Base-by-base conservation (phyloP, 2,329 filamentous ascomycete genomes). In the Arthrobotrys megalospora region DNA sequence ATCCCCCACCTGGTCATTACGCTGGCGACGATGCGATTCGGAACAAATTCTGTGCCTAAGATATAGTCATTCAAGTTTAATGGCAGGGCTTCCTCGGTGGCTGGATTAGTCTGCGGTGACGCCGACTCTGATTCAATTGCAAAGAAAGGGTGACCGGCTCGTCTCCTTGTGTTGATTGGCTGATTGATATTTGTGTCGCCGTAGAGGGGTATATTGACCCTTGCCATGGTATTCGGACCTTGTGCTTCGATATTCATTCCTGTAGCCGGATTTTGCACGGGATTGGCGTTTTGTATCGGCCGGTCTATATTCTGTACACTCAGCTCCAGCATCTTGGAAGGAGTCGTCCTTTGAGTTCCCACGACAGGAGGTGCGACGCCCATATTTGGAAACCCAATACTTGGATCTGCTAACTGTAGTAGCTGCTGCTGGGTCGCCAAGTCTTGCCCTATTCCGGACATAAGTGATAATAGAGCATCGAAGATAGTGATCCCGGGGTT, bases 391-490 rank as follows among this genome's bases (percentile, higher is more conserved):
- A 24, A 28, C 24, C 19, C 2, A 8, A 21, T 6, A 2, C 38
- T 28, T 6, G 38, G n/a, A 2, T 66, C 60, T 14, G 50, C 38
- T 6, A 53, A 36, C 16, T 50, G 48, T 11, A 43, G 3, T 21
- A 60, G 28, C 21, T 60, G 36, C 14, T 73, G 60, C 6, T 38
- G 21, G 3, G 36, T 50, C 6, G 36, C 45, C 7, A 73, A 43
- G 41, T 48, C 47, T 10, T 73, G 69, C 1, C 32, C 69, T 8
- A 73, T 4, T 1, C 12, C 60, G 0, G 69, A 73, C 69, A 73
- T 65, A 8, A 65, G 32, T 0, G 69, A 73, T 38, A 66, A 19
- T 3, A 73, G 12, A 66, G 60, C 48, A n/a, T 73, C 69, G 32
- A 66, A 66, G 2, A 52, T 50, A 3, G 60, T 41, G 12, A 16